phyloP scores from a whole-genome alignment of 2,329 filamentous ascomycete genomes.

The Ophiostoma ulmi region DNA sequence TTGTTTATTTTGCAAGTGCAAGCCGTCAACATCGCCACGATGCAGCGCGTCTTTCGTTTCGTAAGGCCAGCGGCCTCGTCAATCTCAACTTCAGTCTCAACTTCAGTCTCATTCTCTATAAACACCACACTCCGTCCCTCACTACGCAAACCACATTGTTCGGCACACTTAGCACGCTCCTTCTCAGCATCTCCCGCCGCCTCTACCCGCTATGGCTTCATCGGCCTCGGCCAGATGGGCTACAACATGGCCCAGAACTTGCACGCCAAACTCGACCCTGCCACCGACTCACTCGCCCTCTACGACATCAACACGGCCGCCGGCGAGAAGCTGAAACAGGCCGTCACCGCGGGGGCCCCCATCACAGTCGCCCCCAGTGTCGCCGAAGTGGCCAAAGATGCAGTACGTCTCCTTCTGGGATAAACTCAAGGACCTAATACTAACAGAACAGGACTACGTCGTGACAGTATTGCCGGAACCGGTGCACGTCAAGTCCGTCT shows the following conservation, averaged over 20 bases:
- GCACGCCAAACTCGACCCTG: conserved; percentile 49
- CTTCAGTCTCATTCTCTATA: neutral
- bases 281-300: conserved; percentile 46
- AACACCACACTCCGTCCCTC: neutral
- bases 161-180: neutral
- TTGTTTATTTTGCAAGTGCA: neutral
- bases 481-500: conserved; percentile 78
- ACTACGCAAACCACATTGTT: neutral
- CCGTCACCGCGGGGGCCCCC: conserved; percentile 45
- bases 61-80: neutral
- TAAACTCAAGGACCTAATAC: neutral
- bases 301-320: conserved; percentile 54
- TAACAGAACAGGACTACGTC: conserved; percentile 62
- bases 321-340: conserved; percentile 43
- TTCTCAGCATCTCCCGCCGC: conserved; percentile 47
- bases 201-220: conserved; percentile 53
- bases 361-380: conserved; percentile 44
- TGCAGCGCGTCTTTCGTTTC: neutral
- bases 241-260: conserved; percentile 61
- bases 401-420: conserved; percentile 39
- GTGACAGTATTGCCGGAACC: conserved; percentile 89
- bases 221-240: conserved; percentile 59
- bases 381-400: conserved; percentile 46
- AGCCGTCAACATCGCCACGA: neutral
- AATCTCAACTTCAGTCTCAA: too few species aligned